These are phyloP conservation scores for Cordyceps cicadae DNA, from an alignment of 2,329 filamentous ascomycete genomes.

Conservation along the genomic window DNA sequence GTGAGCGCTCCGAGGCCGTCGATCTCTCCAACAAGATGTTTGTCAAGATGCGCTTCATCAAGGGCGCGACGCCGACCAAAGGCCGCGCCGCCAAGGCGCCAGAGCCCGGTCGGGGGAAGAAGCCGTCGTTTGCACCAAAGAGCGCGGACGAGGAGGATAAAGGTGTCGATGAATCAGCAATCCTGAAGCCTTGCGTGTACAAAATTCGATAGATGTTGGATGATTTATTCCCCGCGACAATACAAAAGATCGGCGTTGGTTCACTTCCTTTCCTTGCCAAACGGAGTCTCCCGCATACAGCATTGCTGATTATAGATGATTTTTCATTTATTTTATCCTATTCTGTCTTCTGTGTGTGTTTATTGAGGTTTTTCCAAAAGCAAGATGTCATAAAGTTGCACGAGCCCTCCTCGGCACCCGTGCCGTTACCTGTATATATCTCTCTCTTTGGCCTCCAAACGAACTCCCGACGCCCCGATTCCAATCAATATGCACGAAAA, in stretches of 20 bases:
- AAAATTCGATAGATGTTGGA: constrained; percentile 58
- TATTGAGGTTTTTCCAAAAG: not conserved
- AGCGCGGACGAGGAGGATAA: constrained; percentile 50
- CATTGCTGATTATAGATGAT: not conserved
- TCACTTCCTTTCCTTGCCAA: not conserved
- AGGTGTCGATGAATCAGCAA: constrained; percentile 53
- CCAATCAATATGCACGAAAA: not conserved
- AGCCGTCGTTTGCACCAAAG: constrained; percentile 47
- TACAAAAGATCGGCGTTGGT: not conserved
- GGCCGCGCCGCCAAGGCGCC: constrained; percentile 60
- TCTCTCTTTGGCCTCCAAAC: not conserved
- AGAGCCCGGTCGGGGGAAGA: constrained; percentile 46
- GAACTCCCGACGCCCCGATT: not conserved
- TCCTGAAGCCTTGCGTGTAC: constrained; percentile 93
- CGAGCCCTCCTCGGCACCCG: not conserved
- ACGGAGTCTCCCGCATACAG: not conserved
- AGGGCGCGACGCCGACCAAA: constrained; percentile 63
- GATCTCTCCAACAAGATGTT: constrained; percentile 97
- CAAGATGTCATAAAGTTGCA: not conserved
- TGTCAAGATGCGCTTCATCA: constrained; percentile 91
- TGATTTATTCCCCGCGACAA: not conserved
- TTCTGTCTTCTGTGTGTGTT: not conserved
- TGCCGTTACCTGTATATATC: not conserved
- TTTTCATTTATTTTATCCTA: not conserved
- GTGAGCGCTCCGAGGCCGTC: constrained; percentile 50